phyloP scores from a whole-genome alignment of 768 basidiomycete genomes.

The Steccherinum ochraceum region DNA sequence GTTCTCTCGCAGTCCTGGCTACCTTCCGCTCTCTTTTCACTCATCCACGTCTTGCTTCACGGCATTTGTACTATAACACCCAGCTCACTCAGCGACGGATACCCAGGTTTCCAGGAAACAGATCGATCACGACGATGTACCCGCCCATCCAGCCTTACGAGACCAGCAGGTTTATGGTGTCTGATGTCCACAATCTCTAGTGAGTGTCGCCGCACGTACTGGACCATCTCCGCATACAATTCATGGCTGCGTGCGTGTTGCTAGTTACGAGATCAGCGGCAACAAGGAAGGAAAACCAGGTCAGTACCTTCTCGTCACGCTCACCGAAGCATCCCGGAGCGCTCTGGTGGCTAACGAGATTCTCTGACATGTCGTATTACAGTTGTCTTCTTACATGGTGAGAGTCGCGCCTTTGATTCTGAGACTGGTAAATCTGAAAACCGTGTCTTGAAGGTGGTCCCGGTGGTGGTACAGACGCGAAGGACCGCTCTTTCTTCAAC shows the following conservation, averaged over 20 bases:
- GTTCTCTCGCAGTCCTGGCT: too few species aligned
- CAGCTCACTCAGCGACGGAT: not conserved
- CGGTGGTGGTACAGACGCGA: conserved; percentile 64
- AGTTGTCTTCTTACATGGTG: conserved; percentile 82
- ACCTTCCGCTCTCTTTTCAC: not conserved
- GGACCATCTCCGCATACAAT: too few species aligned
- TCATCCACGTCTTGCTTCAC: not conserved
- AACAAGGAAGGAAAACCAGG: conserved; percentile 74
- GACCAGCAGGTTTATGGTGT: conserved; percentile 61
- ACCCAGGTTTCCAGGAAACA: not conserved
- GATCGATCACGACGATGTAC: conserved; percentile 43
- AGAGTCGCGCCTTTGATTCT: not conserved
- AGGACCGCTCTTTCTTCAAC: conserved; percentile 77
- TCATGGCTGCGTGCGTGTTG: too few species aligned
- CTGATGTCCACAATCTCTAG: conserved; percentile 73
- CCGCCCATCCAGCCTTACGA: conserved; percentile 61
- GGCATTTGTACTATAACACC: not conserved
- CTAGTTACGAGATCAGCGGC: conserved; percentile 77
- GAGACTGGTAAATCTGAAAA: not conserved
- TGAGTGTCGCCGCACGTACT: too few species aligned
- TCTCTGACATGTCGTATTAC: not conserved
- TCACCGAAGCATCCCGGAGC: not conserved
- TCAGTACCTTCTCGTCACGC: conserved; percentile 23
- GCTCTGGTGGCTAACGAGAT: not conserved
- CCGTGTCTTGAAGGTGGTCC: conserved; percentile 58